Percentiles rank a stretch among this genome's conserved stretches.
phyloP scores from a whole-genome alignment of 169 alveolate genomes.

The Plasmodium fragile region DNA sequence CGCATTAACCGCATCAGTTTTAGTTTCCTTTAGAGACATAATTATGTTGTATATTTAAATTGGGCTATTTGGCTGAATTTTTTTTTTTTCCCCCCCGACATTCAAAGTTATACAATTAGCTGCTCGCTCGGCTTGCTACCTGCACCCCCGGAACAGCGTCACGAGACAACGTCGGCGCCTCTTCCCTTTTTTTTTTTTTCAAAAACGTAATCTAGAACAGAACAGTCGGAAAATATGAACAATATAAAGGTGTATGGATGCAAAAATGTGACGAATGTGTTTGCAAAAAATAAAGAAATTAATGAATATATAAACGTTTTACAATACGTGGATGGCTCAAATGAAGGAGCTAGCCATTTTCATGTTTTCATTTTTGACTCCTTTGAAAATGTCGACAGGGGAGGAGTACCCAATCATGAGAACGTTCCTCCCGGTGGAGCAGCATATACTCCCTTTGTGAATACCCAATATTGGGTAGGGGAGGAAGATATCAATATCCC shows the following conservation, averaged over 20 bases:
- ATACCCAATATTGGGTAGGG: background rate
- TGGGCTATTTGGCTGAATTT: background rate
- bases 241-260: slow-evolving; percentile 38
- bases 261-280: slow-evolving; percentile 26
- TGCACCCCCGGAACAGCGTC: background rate
- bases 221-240: slow-evolving; percentile 19
- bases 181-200: background rate
- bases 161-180: background rate
- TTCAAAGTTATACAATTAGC: background rate
- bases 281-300: slow-evolving; percentile 53
- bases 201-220: background rate
- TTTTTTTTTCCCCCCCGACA: background rate
- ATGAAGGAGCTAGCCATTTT: slow-evolving; percentile 8
- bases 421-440: background rate
- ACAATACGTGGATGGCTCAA: slow-evolving; percentile 34
- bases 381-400: background rate
- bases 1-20: background rate
- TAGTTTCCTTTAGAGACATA: background rate
- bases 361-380: slow-evolving; percentile 40
- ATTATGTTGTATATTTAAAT: background rate
- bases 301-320: slow-evolving; percentile 46
- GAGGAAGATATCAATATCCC: background rate
- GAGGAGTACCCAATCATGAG: background rate
- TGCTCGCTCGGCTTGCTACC: background rate
- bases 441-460: background rate